phyloP scores from a whole-genome alignment of 2,329 filamentous ascomycete genomes.

The Pestalotiopsis sp. region DNA sequence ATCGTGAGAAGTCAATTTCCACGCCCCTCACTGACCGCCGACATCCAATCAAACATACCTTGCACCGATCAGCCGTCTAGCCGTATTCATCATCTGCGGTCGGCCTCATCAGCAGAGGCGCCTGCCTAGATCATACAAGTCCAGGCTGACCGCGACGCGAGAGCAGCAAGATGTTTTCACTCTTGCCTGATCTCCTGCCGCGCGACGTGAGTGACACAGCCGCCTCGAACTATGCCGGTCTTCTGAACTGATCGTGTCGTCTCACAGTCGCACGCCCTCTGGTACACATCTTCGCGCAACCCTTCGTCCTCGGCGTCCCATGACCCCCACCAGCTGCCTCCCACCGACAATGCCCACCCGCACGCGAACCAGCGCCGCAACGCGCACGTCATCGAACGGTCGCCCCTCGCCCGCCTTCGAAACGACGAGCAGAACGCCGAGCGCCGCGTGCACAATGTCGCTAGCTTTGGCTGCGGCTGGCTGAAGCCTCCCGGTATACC shows the following conservation, averaged over 20 bases:
- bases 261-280: constrained; percentile 69
- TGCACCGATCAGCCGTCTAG: no score
- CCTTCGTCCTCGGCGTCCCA: constrained; percentile 34
- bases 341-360: constrained; percentile 33
- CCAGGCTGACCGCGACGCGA: neutral
- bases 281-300: constrained; percentile 69
- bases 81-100: no score
- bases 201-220: constrained; percentile 61
- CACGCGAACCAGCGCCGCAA: constrained; percentile 28
- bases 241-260: neutral
- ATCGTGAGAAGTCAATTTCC: neutral
- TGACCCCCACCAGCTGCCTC: constrained; percentile 34
- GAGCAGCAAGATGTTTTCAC: constrained; percentile 56
- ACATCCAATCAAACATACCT: neutral
- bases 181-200: constrained; percentile 69
- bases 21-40: neutral
- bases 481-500: constrained; percentile 84
- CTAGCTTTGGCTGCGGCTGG: constrained; percentile 88
- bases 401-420: constrained; percentile 69
- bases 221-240: neutral
- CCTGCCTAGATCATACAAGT: neutral
- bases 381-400: constrained; percentile 47
- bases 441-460: constrained; percentile 78
- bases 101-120: neutral
- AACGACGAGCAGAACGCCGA: constrained; percentile 78